phyloP scores from a whole-genome alignment of 2,329 filamentous ascomycete genomes.

The Corynespora cassiicola region DNA sequence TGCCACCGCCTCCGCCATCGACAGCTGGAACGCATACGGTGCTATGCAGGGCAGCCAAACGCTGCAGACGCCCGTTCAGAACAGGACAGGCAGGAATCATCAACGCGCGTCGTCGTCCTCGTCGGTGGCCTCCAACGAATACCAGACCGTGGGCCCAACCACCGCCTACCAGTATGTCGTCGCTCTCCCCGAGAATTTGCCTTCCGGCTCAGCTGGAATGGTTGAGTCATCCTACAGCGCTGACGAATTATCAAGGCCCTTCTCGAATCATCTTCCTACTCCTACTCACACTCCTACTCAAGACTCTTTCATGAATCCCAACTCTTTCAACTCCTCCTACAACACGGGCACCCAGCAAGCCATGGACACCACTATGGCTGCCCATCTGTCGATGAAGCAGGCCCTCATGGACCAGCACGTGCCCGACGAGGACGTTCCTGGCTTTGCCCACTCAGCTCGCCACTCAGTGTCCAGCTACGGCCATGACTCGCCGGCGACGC shows the following conservation, averaged over 20 bases:
- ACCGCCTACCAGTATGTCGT: slow-evolving; percentile 51
- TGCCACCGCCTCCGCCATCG: slow-evolving; percentile 22
- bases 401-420: slow-evolving; percentile 60
- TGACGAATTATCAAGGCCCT: slow-evolving; percentile 48
- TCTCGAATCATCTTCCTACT: slow-evolving; percentile 59
- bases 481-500: slow-evolving; percentile 67
- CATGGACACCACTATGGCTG: slow-evolving; percentile 53
- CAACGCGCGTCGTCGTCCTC: slow-evolving; percentile 48
- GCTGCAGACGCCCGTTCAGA: slow-evolving; percentile 39
- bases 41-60: slow-evolving; percentile 38
- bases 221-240: slow-evolving; percentile 40
- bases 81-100: slow-evolving; percentile 35
- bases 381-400: slow-evolving; percentile 67
- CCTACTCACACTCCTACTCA: slow-evolving; percentile 62
- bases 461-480: slow-evolving; percentile 67
- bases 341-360: slow-evolving; percentile 48
- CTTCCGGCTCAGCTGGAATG: slow-evolving; percentile 44
- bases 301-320: slow-evolving; percentile 55
- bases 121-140: slow-evolving; percentile 46
- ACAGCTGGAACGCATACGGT: slow-evolving; percentile 41
- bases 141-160: slow-evolving; percentile 35
- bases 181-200: slow-evolving; percentile 52
- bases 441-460: slow-evolving; percentile 60
- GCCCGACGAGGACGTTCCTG: slow-evolving; percentile 57
- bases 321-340: slow-evolving; percentile 56